These are phyloP conservation scores for Fomitopsis betulina DNA, from an alignment of 1,284 basidiomycete genomes.

Conservation along the genomic window DNA sequence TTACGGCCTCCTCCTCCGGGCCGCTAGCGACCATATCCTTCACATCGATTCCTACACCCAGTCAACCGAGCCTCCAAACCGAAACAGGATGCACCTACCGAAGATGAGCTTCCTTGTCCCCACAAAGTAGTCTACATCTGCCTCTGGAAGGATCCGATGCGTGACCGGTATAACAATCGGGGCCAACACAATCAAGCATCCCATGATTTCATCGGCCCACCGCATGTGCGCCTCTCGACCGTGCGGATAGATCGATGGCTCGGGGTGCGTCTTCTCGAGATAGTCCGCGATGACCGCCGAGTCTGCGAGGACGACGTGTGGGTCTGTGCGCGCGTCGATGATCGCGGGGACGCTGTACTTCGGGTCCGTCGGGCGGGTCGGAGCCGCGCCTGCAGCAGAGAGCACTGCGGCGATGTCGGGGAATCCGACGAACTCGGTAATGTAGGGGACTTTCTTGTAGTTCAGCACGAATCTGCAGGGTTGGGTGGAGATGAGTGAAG, in stretches of 20 bases:
- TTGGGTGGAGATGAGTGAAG: no score
- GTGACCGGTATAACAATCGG: slow-evolving; percentile 3
- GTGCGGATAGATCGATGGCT: slow-evolving; percentile 23
- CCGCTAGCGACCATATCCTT: not conserved
- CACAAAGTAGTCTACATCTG: not conserved
- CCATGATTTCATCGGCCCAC: not conserved
- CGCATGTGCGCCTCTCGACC: slow-evolving; percentile 11
- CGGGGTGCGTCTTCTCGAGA: slow-evolving; percentile 38
- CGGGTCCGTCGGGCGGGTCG: not conserved
- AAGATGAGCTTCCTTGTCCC: not conserved
- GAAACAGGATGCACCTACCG: not conserved
- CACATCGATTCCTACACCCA: not conserved
- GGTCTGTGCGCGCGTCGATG: not conserved
- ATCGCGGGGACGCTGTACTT: slow-evolving; percentile 4
- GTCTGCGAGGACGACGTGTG: slow-evolving; percentile 27
- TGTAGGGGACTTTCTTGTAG: slow-evolving; percentile 6
- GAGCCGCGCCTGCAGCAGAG: not conserved
- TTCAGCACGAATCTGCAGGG: slow-evolving; percentile 6
- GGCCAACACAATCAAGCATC: not conserved
- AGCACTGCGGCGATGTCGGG: slow-evolving; percentile 1
- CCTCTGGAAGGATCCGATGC: not conserved
- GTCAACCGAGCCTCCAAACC: no score
- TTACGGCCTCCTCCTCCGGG: not conserved
- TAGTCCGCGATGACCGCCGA: slow-evolving; percentile 38
- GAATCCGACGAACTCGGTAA: not conserved